Conservation (phyloP, 1,284 basidiomycete genomes). For the Marasmius oreades region DNA sequence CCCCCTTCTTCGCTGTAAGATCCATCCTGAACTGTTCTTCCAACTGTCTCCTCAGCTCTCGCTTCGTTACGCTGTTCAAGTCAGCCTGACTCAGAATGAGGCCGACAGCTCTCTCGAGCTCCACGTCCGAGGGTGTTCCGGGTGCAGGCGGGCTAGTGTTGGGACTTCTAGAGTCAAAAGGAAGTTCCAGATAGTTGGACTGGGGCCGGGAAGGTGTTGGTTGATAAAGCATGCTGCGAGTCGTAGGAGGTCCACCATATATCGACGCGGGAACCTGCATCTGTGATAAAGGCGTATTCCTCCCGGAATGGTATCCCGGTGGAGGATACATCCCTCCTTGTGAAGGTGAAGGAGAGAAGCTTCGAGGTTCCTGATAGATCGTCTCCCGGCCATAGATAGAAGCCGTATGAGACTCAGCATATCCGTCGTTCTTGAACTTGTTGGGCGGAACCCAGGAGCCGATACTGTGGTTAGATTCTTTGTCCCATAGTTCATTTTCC, state of each 20-base stretch:
- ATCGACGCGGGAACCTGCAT: conserved; percentile 26
- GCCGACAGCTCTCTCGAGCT: conserved; percentile 72
- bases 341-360: conserved; percentile 68
- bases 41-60: conserved; percentile 78
- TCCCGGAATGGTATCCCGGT: conserved; percentile 73
- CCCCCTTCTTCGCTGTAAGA: conserved; percentile 58
- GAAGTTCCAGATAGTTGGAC: conserved; percentile 73
- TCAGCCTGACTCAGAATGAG: conserved; percentile 75
- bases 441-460: conserved; percentile 79
- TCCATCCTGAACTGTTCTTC: conserved; percentile 79
- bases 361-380: conserved; percentile 53
- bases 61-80: conserved; percentile 86
- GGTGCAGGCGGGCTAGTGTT: conserved; percentile 36
- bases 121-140: conserved; percentile 56
- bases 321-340: conserved; percentile 53
- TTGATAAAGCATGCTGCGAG: conserved; percentile 43
- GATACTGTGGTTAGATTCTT: conserved; percentile 89
- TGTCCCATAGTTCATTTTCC: conserved; percentile 97
- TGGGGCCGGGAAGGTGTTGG: conserved; percentile 63
- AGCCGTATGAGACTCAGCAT: conserved; percentile 68
- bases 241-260: conserved; percentile 25
- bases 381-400: conserved; percentile 83
- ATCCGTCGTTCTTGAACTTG: conserved; percentile 65
- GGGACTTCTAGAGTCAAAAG: conserved; percentile 49
- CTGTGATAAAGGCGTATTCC: conserved; percentile 62